A percentile compares a stretch with the other conserved stretches of the same genome.
phyloP scores from a whole-genome alignment of 768 basidiomycete species.

The Rhizopogon vesiculosus region DNA sequence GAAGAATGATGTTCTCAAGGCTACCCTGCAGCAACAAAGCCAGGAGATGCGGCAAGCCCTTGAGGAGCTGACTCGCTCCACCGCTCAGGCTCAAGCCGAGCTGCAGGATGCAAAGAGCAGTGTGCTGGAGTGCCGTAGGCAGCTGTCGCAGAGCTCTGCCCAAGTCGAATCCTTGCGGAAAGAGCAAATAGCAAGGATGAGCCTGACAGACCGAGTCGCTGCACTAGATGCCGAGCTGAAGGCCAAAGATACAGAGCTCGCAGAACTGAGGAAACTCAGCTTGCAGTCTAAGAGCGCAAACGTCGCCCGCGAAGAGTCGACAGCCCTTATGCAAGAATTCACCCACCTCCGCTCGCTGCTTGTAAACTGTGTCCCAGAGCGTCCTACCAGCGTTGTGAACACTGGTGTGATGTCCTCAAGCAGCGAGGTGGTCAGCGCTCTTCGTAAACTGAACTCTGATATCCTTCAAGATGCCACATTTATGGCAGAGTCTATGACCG shows the following conservation, averaged over 20 bases:
- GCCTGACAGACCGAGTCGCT: conserved; percentile 2
- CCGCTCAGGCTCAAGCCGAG: conserved; percentile 15
- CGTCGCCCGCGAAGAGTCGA: conserved; percentile 22
- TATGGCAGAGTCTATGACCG: conserved; percentile 44
- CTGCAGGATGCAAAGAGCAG: conserved; percentile 14
- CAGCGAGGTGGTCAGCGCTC: conserved; percentile 39
- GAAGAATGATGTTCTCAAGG: conserved; percentile 19
- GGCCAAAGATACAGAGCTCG: conserved; percentile 8
- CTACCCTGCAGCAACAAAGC: conserved; percentile 8
- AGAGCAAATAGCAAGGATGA: conserved; percentile 10
- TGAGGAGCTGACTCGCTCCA: conserved; percentile 19
- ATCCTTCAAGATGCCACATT: conserved; percentile 44
- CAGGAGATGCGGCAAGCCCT: conserved; percentile 16
- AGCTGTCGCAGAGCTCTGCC: conserved; percentile 13
- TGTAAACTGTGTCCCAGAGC: conserved; percentile 24
- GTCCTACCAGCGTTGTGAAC: conserved; percentile 40
- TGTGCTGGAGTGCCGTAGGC: conserved; percentile 12
- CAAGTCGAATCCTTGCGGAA: conserved; percentile 15
- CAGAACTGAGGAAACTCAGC: conserved; percentile 9
- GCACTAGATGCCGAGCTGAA: not conserved
- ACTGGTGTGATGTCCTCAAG: conserved; percentile 26
- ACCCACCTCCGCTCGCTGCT: not conserved
- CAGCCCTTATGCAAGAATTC: conserved; percentile 23
- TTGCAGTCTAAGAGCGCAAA: conserved; percentile 16
- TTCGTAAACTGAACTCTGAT: conserved; percentile 42